These are phyloP conservation scores for Lagenaria siceraria DNA, from an alignment of 306 rosid genomes.

Conservation along the genomic window DNA sequence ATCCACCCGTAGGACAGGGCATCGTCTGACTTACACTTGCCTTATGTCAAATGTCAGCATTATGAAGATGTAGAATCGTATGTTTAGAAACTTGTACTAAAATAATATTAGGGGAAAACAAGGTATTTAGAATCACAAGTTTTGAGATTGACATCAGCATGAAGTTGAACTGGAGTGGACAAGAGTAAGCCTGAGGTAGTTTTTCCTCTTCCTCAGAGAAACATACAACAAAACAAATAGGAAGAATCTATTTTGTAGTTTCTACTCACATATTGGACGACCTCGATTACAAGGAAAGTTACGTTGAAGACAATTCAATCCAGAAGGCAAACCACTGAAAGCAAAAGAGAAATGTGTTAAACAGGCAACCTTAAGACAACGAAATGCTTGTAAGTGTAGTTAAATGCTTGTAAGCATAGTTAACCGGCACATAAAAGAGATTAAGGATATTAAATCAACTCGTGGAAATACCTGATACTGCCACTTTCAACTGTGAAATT, in stretches of 20 bases:
- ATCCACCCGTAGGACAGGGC: background rate
- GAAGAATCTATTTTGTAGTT: background rate
- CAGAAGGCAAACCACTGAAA: conserved; percentile 53
- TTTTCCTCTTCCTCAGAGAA: background rate
- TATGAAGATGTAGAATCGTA: background rate
- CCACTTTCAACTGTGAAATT: conserved; percentile 39
- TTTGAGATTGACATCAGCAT: background rate
- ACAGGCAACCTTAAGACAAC: background rate
- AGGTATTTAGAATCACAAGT: background rate
- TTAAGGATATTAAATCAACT: background rate
- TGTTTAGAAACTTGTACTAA: background rate
- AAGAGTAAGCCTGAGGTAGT: background rate
- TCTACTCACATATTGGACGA: conserved; percentile 41
- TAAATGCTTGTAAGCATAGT: background rate
- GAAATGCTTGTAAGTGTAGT: background rate
- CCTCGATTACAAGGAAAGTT: conserved; percentile 56
- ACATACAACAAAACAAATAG: conserved; percentile 12
- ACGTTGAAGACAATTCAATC: conserved; percentile 58
- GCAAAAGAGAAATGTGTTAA: background rate
- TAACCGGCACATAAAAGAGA: background rate
- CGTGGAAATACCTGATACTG: conserved; percentile 38
- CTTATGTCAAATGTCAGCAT: background rate
- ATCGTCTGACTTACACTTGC: background rate
- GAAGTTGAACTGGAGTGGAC: background rate
- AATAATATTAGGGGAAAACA: background rate